A percentile compares a stretch with the other conserved stretches of the same genome.
Evolutionary conservation across 1,284 basidiomycete genomes (phyloP).

Genomic region (Cryptococcus sp.): DNA sequence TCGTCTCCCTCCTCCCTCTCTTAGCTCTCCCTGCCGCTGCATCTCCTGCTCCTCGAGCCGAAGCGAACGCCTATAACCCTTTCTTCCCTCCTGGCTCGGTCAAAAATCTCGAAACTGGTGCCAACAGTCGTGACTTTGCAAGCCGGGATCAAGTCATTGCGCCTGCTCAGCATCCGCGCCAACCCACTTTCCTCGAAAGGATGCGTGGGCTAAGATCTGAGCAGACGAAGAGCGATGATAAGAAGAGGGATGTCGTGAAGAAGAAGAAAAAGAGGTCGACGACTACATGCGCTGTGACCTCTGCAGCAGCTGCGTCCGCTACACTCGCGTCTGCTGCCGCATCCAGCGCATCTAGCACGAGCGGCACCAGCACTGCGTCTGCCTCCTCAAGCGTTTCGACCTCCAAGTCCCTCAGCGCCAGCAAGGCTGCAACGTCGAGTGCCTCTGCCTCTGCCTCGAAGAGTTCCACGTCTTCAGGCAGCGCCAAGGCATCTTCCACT

Average conservation of each 20-base stretch:
- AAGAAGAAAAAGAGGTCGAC: constrained; percentile 11
- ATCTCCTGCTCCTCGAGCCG: background rate
- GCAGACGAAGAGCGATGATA: background rate
- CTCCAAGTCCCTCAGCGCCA: background rate
- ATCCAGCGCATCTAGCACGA: background rate
- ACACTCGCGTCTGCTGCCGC: background rate
- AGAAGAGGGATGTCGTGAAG: constrained; percentile 2
- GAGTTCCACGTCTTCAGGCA: constrained; percentile 1
- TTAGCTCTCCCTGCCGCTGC: constrained; percentile 9
- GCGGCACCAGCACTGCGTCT: too few relatives aligned
- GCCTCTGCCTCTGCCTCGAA: constrained; percentile 1
- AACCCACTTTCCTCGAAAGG: too few relatives aligned
- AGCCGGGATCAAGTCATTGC: too few relatives aligned
- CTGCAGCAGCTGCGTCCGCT: constrained; percentile 5
- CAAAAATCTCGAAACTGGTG: background rate
- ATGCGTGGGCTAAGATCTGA: background rate
- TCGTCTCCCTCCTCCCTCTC: constrained; percentile 16
- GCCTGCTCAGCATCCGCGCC: too few relatives aligned
- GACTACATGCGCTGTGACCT: constrained; percentile 11
- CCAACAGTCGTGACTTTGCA: too few relatives aligned
- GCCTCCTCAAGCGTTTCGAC: constrained; percentile 1
- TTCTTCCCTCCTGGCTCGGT: constrained; percentile 8
- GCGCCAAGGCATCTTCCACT: constrained; percentile 6
- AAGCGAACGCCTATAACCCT: constrained; percentile 10
- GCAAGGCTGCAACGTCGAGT: background rate